phyloP scores from a whole-genome alignment of 1,139 yeast species.

The Nematodospora anomalae region DNA sequence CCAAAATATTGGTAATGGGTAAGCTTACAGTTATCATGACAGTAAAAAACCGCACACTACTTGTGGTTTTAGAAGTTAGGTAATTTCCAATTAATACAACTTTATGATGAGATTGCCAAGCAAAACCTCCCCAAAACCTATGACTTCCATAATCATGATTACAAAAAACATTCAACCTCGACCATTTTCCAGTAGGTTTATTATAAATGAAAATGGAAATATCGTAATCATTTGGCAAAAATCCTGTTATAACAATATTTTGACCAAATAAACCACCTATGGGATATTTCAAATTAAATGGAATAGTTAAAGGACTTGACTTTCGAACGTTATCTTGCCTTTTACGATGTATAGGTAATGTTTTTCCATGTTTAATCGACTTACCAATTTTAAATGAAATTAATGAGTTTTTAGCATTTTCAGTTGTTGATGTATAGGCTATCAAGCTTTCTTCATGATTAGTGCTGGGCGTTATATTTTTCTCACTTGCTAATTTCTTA shows the following conservation, averaged over 20 bases:
- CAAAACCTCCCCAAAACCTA: conserved; percentile 65
- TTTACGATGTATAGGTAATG: conserved; percentile 28
- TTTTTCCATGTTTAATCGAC: conserved; percentile 32
- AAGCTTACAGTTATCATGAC: conserved; percentile 58
- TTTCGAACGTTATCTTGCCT: conserved; percentile 1
- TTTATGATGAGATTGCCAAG: conserved; percentile 76
- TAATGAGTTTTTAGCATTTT: conserved; percentile 31
- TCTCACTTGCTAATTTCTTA: conserved; percentile 2
- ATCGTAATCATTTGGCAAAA: conserved; percentile 50
- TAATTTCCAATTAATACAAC: conserved; percentile 56
- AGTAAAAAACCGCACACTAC: conserved; percentile 61
- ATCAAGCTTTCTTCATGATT: conserved; percentile 35
- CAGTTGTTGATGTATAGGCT: conserved; percentile 34
- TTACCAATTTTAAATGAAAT: conserved; percentile 38
- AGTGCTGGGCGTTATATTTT: conserved; percentile 5
- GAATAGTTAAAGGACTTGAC: conserved; percentile 21
- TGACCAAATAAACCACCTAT: conserved; percentile 65
- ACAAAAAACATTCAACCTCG: conserved; percentile 57
- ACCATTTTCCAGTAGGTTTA: conserved; percentile 64
- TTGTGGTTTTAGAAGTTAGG: conserved; percentile 47
- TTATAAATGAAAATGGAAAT: conserved; percentile 61
- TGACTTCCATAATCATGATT: conserved; percentile 57
- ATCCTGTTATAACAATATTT: conserved; percentile 61
- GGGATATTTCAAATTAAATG: conserved; percentile 51
- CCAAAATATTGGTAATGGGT: conserved; percentile 62